Evolutionary conservation across 768 basidiomycete species (phyloP), one percentile per base, ranked within the genome.

Genomic region (Auricularia sp.): DNA sequence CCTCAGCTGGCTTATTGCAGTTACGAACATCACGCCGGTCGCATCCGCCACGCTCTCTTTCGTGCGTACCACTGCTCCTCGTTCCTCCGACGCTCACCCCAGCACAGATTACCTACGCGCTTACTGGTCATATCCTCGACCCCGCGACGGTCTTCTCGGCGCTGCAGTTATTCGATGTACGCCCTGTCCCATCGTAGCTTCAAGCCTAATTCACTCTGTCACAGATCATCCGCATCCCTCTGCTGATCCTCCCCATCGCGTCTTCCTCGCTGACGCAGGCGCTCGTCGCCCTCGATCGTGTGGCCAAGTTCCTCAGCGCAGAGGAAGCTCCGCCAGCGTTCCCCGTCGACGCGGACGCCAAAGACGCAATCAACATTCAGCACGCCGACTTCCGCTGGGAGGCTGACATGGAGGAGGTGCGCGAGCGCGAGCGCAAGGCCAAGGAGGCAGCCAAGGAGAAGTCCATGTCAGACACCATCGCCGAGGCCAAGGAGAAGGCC

Each of bases 101-200:
- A 2, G 29, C 51, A 2, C 71, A 87, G 82, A 83, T 89, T 66
- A 85, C 86, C 0, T 89, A 88, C 68, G 77, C 79, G 1, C 71
- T 87, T 18, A 82, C 75, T 36, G 83, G 83, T 8, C 84, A 87
- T 64, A 69, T 74, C 6, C 77, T 87, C 36, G 78, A 81, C 65
- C 72, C 84, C 2, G 81, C 84, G 0, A 74, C 77, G 62, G 81
- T 87, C 61, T 87, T 87, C 71, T 75, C 78, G 3, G 80, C 81
- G 5, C 72, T 87, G 23, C 84, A 86, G 65, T 73, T 84, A 35
- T 85, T 86, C 75, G 85, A 85, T 65, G 83, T 83, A 42, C 33
- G 77, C 70, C 42, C 61, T 23, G 8, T 43, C 34, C 29, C 6
- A n/a, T 66, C 10, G 61, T 23, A 18, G 47, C 7, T 44, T 23